Conservation (phyloP, 108 stramenopile genomes). For the Cyclotella choctawhatcheeana region DNA sequence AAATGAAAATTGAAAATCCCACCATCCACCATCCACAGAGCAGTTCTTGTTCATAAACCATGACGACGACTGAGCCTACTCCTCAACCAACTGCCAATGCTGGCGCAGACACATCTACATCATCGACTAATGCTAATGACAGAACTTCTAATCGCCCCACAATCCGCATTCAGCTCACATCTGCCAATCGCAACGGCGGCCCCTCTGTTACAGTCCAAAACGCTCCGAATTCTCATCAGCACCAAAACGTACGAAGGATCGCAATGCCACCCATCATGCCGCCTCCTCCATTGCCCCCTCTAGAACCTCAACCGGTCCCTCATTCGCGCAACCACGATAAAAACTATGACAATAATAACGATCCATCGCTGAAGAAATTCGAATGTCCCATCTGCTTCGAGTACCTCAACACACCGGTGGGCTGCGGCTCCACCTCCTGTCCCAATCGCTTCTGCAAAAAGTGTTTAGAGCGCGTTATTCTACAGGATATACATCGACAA, state of each 20-base stretch:
- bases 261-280: background rate
- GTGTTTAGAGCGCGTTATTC: conserved; percentile 33
- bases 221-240: background rate
- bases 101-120: too few species aligned
- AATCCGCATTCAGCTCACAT: conserved; percentile 1
- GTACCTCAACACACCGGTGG: conserved; percentile 45
- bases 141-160: background rate
- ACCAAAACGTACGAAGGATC: background rate
- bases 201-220: background rate
- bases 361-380: conserved; percentile 23
- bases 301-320: conserved; percentile 4
- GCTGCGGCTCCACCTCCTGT: conserved; percentile 47
- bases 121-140: background rate
- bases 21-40: too few species aligned
- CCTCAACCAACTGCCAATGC: too few species aligned
- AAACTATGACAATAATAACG: background rate
- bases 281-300: conserved; percentile 2
- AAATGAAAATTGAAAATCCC: too few species aligned
- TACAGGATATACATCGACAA: conserved; percentile 1
- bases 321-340: background rate
- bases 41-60: too few species aligned
- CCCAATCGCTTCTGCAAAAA: conserved; percentile 35
- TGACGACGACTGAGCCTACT: too few species aligned
- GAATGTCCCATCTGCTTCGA: conserved; percentile 56
- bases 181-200: background rate